Conservation (phyloP, 768 basidiomycete species). For the Trametes gibbosa region DNA sequence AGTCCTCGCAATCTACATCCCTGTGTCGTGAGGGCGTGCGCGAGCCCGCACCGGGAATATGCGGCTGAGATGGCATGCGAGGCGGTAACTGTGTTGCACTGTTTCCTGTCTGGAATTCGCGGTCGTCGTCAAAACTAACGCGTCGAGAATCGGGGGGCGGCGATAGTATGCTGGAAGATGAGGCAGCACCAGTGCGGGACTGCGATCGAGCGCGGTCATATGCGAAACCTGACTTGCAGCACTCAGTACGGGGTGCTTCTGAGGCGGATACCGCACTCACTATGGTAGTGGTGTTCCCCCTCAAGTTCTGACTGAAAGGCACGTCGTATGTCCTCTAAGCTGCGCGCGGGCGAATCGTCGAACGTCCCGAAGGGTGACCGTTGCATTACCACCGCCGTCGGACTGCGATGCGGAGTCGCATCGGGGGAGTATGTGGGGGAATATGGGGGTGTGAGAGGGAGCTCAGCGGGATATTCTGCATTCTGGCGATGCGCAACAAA, state of each 20-base stretch:
- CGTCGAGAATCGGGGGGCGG: conserved; percentile 22
- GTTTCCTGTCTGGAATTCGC: conserved; percentile 26
- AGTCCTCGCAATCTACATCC: conserved; percentile 20
- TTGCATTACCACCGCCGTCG: conserved; percentile 16
- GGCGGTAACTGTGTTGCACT: conserved; percentile 15
- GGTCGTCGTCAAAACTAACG: conserved; percentile 23
- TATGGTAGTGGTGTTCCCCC: conserved; percentile 2
- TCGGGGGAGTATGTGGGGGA: conserved; percentile 24
- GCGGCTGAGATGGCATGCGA: conserved; percentile 5
- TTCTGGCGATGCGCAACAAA: conserved; percentile 28
- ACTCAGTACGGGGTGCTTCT: background rate
- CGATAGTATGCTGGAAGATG: conserved; percentile 12
- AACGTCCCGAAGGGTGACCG: conserved; percentile 13
- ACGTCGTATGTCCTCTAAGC: conserved; percentile 21
- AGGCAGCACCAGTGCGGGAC: background rate
- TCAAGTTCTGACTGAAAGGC: conserved; percentile 11
- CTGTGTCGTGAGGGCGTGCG: conserved; percentile 16
- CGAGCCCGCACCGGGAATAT: background rate
- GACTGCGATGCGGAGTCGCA: conserved; percentile 14
- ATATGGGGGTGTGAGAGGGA: conserved; percentile 32
- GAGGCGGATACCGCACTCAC: background rate
- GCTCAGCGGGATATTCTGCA: conserved; percentile 19
- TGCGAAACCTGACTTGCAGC: conserved; percentile 3
- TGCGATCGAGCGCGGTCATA: conserved; percentile 7
- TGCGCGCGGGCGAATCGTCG: conserved; percentile 24